Evolutionary conservation across 306 rosid species (phyloP), one percentile per base, ranked within the genome.

Genomic region (Pachyrhizus erosus): DNA sequence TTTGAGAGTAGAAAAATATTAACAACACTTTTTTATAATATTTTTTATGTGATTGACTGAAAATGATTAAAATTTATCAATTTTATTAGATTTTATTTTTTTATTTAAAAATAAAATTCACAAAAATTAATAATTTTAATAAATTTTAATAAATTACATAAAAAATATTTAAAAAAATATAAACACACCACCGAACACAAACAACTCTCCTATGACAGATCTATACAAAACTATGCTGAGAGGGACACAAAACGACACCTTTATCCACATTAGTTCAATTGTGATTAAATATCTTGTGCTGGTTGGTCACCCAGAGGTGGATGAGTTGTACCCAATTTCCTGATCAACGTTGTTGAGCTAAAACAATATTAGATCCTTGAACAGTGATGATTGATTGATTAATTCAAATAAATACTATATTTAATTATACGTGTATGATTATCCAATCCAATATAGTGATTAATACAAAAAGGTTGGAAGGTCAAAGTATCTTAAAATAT

Each of bases 261-360:
- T 64, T 65, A 54, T 79, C 73, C 46, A 27, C 3, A 57, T 12
- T 33, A n/a, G 1, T 40, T 76, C 64, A 67, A 42, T 18, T 26
- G 5, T 45, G 4, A 68, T 60, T 80, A 74, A 75, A 80, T 75
- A 84, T 80, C 26, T 26, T 76, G 29, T 76, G 83, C 76, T 71
- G 70, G 82, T 85, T 81, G 80, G 85, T 81, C 80, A 70, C 79
- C 83, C 62, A 70, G 74, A 20, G 72, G 75, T 57, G 51, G 91
- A 89, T 86, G 89, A 86, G 84, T 82, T 87, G 91, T 76, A 69
- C 26, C 74, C 80, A 66, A 20, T 0, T 60, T 75, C 71, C 67
- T 64, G 57, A 82, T 79, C 77, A 85, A 80, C 71, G 66, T 82
- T 81, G 75, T 76, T 84, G 75, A 80, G 52, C 84, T 68, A 68